Percentiles rank a stretch among this genome's conserved stretches.
Evolutionary conservation across 352 stramenopile species (phyloP).

Genomic region (Globisporangium heterothallicum): DNA sequence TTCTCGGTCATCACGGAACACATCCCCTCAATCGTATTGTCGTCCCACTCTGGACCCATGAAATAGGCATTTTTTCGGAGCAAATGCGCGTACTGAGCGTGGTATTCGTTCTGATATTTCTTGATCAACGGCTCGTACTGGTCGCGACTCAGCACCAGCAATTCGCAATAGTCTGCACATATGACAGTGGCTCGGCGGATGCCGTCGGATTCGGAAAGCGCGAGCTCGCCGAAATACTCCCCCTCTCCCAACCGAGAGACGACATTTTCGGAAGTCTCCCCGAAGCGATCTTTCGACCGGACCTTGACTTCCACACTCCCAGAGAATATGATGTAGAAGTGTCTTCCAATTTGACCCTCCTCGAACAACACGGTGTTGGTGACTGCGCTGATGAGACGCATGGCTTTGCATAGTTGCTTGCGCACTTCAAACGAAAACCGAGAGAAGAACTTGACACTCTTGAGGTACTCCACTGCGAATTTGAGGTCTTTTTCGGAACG

Average conservation of each 20-base stretch:
- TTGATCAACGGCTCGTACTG: slow-evolving; percentile 80
- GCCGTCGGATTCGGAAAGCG: slow-evolving; percentile 58
- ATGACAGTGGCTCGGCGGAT: slow-evolving; percentile 65
- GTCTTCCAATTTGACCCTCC: slow-evolving; percentile 65
- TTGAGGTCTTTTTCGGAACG: slow-evolving; percentile 82
- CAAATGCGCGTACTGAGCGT: slow-evolving; percentile 74
- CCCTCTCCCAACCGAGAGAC: slow-evolving; percentile 61
- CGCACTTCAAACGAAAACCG: slow-evolving; percentile 83
- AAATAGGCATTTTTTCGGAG: slow-evolving; percentile 77
- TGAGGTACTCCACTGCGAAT: slow-evolving; percentile 81
- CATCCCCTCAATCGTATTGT: slow-evolving; percentile 80
- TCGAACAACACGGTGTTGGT: slow-evolving; percentile 80
- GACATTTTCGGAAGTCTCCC: slow-evolving; percentile 57
- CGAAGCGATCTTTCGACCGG: slow-evolving; percentile 65
- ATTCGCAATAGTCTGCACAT: slow-evolving; percentile 67
- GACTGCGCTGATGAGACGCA: slow-evolving; percentile 69
- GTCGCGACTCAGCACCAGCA: slow-evolving; percentile 70
- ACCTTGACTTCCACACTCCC: slow-evolving; percentile 69
- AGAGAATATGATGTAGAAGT: slow-evolving; percentile 85
- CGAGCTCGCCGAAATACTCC: slow-evolving; percentile 77
- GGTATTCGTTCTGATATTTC: slow-evolving; percentile 82
- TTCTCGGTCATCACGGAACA: slow-evolving; percentile 84
- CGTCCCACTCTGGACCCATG: slow-evolving; percentile 70
- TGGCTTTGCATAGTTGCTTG: slow-evolving; percentile 79
- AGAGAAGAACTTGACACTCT: slow-evolving; percentile 85